Percentiles rank a stretch among this genome's conserved stretches.
Conservation (phyloP, 805 yeast species). For the Metschnikowia picachoensis region DNA sequence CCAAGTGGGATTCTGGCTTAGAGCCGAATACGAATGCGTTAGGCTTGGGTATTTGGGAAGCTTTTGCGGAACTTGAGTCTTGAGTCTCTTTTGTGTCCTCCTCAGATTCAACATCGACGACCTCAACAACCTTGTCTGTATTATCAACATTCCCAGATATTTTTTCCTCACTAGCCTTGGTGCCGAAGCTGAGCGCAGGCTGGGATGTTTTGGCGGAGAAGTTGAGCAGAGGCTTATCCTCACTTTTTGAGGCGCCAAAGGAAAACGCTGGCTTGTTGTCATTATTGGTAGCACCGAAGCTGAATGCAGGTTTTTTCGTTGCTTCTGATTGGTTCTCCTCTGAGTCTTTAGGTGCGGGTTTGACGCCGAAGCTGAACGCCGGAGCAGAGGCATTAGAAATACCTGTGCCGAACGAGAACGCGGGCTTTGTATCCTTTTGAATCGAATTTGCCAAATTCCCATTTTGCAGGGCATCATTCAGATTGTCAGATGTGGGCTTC, state of each 20-base stretch:
- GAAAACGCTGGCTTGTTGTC: constrained; percentile 1
- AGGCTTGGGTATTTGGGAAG: not conserved
- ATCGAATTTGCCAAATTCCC: not conserved
- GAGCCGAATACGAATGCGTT: not conserved
- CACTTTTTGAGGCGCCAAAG: constrained; percentile 1
- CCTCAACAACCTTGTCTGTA: not conserved
- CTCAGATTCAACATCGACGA: not conserved
- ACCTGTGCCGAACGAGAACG: constrained; percentile 1
- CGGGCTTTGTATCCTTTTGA: not conserved
- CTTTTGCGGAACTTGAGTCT: not conserved
- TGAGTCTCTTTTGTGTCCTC: not conserved
- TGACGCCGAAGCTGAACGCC: not conserved
- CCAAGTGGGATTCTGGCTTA: not conserved
- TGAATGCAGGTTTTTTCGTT: not conserved
- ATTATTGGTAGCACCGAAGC: not conserved
- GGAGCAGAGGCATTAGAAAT: not conserved
- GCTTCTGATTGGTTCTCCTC: not conserved
- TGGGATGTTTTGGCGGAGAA: not conserved
- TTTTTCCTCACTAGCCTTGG: not conserved
- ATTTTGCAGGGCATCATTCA: not conserved
- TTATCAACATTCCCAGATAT: not conserved
- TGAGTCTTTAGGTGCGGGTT: not conserved
- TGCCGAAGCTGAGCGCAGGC: constrained; percentile 8
- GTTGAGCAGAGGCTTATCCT: not conserved
- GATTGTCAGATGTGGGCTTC: not conserved